These are phyloP conservation scores for Clausena lansium DNA, from an alignment of 345 rosid genomes.

Conservation along the genomic window DNA sequence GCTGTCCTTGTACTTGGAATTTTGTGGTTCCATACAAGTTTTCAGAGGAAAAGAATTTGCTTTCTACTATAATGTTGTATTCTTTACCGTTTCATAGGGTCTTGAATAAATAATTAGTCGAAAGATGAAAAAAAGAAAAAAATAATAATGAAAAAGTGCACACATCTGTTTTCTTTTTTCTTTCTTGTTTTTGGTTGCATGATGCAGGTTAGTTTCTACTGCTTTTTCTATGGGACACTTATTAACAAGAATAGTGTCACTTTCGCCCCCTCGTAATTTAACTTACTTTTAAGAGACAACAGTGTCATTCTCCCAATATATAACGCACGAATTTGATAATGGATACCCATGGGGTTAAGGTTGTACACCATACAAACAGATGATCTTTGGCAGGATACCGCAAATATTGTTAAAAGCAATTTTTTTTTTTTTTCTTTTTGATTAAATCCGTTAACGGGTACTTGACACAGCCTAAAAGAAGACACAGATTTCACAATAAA, in stretches of 20 bases:
- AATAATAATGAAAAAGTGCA: background rate
- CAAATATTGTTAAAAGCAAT: constrained; percentile 9
- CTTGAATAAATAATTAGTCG: background rate
- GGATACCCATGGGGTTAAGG: background rate
- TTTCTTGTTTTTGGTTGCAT: too few species aligned
- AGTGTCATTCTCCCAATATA: too few species aligned
- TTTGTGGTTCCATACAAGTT: constrained; percentile 16
- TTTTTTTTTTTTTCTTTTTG: constrained; percentile 7
- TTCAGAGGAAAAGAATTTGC: background rate
- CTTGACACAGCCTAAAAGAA: constrained; percentile 7
- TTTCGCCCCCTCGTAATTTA: too few species aligned
- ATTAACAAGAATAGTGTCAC: too few species aligned
- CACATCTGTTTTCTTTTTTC: background rate
- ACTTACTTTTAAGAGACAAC: too few species aligned
- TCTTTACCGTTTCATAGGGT: background rate
- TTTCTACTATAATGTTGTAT: constrained; percentile 2
- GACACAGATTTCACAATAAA: constrained; percentile 11
- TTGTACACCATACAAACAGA: background rate
- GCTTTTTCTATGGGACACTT: background rate
- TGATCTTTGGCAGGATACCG: too few species aligned
- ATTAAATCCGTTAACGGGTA: constrained; percentile 9
- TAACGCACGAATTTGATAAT: too few species aligned
- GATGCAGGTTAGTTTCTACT: background rate
- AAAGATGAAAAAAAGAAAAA: background rate
- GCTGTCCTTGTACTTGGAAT: constrained; percentile 19